These are phyloP conservation scores for Grosmannia serpens DNA, from an alignment of 2,329 filamentous ascomycete species.

Conservation along the genomic window DNA sequence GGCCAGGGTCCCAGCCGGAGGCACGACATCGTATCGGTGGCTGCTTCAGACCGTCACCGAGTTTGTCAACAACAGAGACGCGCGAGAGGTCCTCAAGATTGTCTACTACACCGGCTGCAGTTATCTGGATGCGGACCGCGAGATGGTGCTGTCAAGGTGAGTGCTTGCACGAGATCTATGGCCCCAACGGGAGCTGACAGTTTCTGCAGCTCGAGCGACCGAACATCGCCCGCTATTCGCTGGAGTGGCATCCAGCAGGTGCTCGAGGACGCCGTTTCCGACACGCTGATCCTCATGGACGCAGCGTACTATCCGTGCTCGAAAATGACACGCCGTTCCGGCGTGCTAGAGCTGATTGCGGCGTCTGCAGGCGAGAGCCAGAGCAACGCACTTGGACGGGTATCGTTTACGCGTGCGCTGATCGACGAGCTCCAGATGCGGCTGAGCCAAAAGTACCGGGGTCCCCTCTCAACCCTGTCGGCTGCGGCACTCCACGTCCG, in stretches of 20 bases:
- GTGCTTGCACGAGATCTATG: slow-evolving; percentile 7
- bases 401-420: slow-evolving; percentile 39
- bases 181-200: neutral
- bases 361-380: slow-evolving; percentile 44
- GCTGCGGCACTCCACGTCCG: slow-evolving; percentile 38
- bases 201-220: neutral
- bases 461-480: slow-evolving; percentile 29
- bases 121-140: slow-evolving; percentile 40
- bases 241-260: slow-evolving; percentile 47
- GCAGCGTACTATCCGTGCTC: slow-evolving; percentile 45
- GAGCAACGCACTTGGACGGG: slow-evolving; percentile 32
- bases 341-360: slow-evolving; percentile 44
- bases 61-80: slow-evolving; percentile 41
- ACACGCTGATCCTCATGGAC: slow-evolving; percentile 48
- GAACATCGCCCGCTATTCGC: slow-evolving; percentile 30
- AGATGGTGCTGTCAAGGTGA: slow-evolving; percentile 48
- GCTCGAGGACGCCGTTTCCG: slow-evolving; percentile 42
- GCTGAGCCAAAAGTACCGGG: slow-evolving; percentile 30
- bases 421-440: slow-evolving; percentile 37
- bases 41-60: slow-evolving; percentile 37
- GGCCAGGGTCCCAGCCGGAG: slow-evolving; percentile 29
- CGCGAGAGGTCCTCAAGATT: slow-evolving; percentile 45
- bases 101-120: slow-evolving; percentile 47
- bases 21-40: slow-evolving; percentile 46
- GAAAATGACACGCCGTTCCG: slow-evolving; percentile 37